Conservation (phyloP, 192 early-diverging fungal genomes). For the Allomyces javanicus region DNA sequence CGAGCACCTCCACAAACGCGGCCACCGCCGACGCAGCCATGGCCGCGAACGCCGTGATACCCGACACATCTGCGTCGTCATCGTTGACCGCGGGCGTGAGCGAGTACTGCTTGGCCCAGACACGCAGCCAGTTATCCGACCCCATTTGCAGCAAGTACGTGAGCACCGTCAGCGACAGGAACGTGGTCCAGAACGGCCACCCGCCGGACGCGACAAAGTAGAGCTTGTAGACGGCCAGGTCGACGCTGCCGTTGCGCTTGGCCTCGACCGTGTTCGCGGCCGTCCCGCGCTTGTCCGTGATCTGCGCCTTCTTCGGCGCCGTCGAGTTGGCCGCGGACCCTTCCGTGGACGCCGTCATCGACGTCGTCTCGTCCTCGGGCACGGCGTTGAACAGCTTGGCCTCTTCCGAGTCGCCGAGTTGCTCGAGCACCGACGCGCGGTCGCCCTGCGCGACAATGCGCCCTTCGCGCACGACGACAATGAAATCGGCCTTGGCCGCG, state of each 20-base stretch:
- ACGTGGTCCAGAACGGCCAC: conserved; percentile 36
- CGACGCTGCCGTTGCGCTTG: conserved; percentile 42
- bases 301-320: background rate
- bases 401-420: background rate
- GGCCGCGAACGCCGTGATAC: background rate
- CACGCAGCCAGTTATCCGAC: conserved; percentile 45
- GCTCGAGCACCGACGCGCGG: background rate
- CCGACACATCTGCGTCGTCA: background rate
- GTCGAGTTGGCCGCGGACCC: background rate
- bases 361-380: background rate
- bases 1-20: background rate
- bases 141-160: conserved; percentile 18
- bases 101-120: conserved; percentile 23
- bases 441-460: conserved; percentile 12
- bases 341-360: background rate
- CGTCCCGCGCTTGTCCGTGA: background rate
- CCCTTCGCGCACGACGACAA: conserved; percentile 44
- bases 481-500: conserved; percentile 6
- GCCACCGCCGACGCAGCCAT: background rate
- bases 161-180: conserved; percentile 22
- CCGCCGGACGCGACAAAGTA: conserved; percentile 56
- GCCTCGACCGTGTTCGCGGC: background rate
- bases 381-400: background rate
- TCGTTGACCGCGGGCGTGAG: background rate
- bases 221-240: conserved; percentile 46